These are phyloP conservation scores for Hysterium pulicare DNA, from an alignment of 2,329 filamentous ascomycete genomes.

Conservation along the genomic window DNA sequence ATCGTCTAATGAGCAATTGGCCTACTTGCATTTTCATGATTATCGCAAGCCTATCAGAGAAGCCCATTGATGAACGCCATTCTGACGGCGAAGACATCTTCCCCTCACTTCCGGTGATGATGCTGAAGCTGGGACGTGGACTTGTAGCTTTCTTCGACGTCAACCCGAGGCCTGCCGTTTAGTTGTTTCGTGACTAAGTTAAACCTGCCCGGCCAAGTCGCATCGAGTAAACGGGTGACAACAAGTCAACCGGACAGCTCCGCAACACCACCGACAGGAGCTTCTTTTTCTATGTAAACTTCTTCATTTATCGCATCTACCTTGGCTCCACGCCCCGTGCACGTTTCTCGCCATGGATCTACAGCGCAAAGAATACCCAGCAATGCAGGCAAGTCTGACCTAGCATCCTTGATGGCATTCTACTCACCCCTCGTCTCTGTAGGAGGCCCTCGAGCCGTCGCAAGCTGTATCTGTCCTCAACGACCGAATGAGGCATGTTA, in stretches of 20 bases:
- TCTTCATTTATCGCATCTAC: constrained; percentile 11
- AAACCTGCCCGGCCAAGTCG: constrained; percentile 16
- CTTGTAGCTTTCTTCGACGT: constrained; percentile 12
- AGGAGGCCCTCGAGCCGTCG: constrained; percentile 77
- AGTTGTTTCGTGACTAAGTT: constrained; percentile 15
- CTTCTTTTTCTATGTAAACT: constrained; percentile 30
- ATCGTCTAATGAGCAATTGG: constrained; percentile 1
- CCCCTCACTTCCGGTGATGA: constrained; percentile 6
- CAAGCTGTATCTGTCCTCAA: constrained; percentile 80
- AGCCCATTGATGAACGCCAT: constrained; percentile 43
- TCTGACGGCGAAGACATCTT: constrained; percentile 25
- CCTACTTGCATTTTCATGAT: constrained; percentile 50
- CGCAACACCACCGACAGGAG: constrained; percentile 22
- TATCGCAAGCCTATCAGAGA: constrained; percentile 43
- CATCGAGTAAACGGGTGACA: constrained; percentile 25
- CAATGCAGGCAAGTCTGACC: constrained; percentile 73
- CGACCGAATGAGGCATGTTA: constrained; percentile 84
- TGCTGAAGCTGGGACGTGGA: background rate
- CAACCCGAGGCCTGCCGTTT: constrained; percentile 16
- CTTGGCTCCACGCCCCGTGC: constrained; percentile 27
- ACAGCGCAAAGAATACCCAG: constrained; percentile 86
- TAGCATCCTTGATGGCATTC: constrained; percentile 15
- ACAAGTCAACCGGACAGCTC: constrained; percentile 27
- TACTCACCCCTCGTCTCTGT: constrained; percentile 24
- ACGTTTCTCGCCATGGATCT: constrained; percentile 52